Evolutionary conservation across 2,329 filamentous ascomycete species (phyloP), one percentile per base, ranked within the genome.

Genomic region (Hypoxylon sp.): DNA sequence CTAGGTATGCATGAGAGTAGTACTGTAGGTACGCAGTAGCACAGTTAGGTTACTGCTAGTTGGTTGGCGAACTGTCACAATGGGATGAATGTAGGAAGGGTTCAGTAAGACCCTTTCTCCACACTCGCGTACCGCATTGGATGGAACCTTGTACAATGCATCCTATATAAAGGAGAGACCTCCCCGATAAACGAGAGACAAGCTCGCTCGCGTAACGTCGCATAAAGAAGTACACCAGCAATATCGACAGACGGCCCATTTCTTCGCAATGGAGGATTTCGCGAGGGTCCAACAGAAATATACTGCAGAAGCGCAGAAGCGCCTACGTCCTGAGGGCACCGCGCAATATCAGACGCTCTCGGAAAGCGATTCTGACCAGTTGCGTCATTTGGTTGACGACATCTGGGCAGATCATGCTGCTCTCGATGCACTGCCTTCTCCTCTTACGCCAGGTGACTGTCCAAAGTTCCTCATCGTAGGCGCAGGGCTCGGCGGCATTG

Each of bases 381-480:
- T 76, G 36, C 74, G 74, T 3, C 74, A 74, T 36, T 63, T 76
- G 6, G 71, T 54, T 7, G 74, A 75, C 45, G 74, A 76, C 57
- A 63, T 71, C 18, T 75, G 72, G 71, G 73, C 74, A 2, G 71
- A 75, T 48, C 74, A 76, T 53, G 71, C 66, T 2, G 71, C 72
- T 24, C 71, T 76, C 4, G 74, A 76, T 49, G 71, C 74, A 24
- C 63, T 59, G 18, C 28, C 66, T 2, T 38, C 69, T 3, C 68
- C 73, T 32, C 59, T 76, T 32, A 58, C 54, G 5, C 18, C 63
- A 1, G 73, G 70, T 6, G 72, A 73, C 49, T 53, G 54, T 22
- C 67, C 70, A 50, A 75, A 76, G 53, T 74, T 76, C 48, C 59
- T 76, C 28, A 74, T 75, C 54, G 63, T 70, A 18, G 75, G 75